Evolutionary conservation across 2,329 filamentous ascomycete species (phyloP), one percentile per base, ranked within the genome.

Genomic region (Coniochaeta pulveracea): DNA sequence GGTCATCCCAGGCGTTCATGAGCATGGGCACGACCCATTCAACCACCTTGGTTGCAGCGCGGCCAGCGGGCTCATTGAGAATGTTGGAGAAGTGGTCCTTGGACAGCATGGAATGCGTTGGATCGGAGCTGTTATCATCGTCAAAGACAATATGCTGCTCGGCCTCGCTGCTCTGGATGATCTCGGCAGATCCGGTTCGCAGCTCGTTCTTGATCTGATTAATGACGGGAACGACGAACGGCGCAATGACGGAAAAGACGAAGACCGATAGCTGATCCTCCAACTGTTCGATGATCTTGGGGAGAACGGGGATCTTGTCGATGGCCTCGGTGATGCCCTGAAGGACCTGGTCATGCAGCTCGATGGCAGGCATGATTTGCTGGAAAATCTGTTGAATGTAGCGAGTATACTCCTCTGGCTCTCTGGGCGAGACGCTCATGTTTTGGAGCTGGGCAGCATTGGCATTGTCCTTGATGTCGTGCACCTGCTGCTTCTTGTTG

Each of bases 21-120:
- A 95, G 62, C 54, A 93, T 85, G 7, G 89, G 89, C 10, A 94
- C 85, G 15, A 80, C 80, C 85, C 86, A 95, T 37, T 72, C 73
- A 26, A 95, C 64, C 30, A 88, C 76, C 47, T 78, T 73, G 41
- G 80, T 82, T 17, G 88, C 85, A 38, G 86, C 74, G 47, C 80
- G 80, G 36, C 88, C 88, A 28, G 85, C 88, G 26, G 86, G 72
- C 52, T 94, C 86, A 52, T 95, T 95, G 38, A 95, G 69, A 19
- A 88, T 44, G 50, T 93, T 93, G 42, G 80, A 83, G 56, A 95
- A 95, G 58, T 95, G 88, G 48, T 95, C 88, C 62, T 95, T 95
- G 38, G 85, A 86, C 34, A 95, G 64, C 88, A 94, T 94, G 14
- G 85, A 93, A 61, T 95, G 88, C 2, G 88, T 95, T 0, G 88